Evolutionary conservation across 208 protist species (phyloP).

Genomic region (Dictyostelium gargantuum): DNA sequence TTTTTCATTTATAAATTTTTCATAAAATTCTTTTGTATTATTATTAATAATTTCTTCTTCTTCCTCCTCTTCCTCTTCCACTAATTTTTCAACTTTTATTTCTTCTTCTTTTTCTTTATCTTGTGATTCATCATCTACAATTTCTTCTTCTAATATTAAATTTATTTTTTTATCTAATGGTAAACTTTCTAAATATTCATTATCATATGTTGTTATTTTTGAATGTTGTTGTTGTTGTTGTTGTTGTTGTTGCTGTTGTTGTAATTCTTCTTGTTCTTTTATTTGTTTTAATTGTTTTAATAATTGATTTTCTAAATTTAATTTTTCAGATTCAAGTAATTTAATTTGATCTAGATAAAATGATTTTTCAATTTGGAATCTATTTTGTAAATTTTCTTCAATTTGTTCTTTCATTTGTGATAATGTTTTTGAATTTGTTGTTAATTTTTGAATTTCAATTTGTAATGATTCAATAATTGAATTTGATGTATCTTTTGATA

Average conservation of each 20-base stretch:
- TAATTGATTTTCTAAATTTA: background rate
- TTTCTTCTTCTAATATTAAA: slow-evolving; percentile 8
- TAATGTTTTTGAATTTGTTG: background rate
- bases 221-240: background rate
- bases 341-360: slow-evolving; percentile 2
- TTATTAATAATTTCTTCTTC: background rate
- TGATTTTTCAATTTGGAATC: slow-evolving; percentile 33
- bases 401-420: background rate
- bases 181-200: background rate
- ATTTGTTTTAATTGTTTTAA: background rate
- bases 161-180: background rate
- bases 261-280: background rate
- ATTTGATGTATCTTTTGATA: slow-evolving; percentile 5
- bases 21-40: background rate
- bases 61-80: background rate
- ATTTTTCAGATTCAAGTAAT: background rate
- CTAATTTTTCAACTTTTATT: background rate
- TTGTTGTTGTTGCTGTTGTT: background rate
- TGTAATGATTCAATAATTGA: slow-evolving; percentile 9
- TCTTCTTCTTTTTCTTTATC: background rate
- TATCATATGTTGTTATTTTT: background rate
- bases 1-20: slow-evolving; percentile 19
- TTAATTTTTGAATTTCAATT: background rate
- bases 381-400: background rate
- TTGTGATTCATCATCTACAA: background rate